These are phyloP conservation scores for Hypocreales sp. DNA, from an alignment of 2,329 filamentous ascomycete species.

Conservation along the genomic window DNA sequence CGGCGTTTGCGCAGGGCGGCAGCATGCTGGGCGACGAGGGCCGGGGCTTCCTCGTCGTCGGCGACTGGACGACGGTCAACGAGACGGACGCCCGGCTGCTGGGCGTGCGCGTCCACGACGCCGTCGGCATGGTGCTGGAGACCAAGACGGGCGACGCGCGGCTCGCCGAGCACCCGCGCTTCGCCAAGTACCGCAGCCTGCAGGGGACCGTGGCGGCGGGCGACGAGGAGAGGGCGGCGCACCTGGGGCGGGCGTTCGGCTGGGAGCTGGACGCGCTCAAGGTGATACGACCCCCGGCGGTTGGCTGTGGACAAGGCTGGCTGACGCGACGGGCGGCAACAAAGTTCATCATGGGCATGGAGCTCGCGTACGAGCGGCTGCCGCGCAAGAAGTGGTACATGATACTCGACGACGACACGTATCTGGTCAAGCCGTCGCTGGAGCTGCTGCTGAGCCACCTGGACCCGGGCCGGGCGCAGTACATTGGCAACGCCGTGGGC, in stretches of 20 bases:
- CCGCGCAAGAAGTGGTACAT: slow-evolving; percentile 44
- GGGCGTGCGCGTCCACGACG: slow-evolving; percentile 23
- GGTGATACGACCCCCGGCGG: too few relatives aligned
- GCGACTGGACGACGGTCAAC: slow-evolving; percentile 29
- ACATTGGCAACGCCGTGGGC: slow-evolving; percentile 41
- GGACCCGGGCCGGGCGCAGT: slow-evolving; percentile 28
- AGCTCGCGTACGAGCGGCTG: slow-evolving; percentile 31
- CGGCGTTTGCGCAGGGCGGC: slow-evolving; percentile 21
- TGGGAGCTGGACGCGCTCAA: slow-evolving; percentile 36
- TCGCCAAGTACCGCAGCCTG: slow-evolving; percentile 24
- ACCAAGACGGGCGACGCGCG: slow-evolving; percentile 12
- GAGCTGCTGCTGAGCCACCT: slow-evolving; percentile 31
- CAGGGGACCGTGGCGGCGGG: slow-evolving; percentile 20
- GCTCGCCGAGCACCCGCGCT: slow-evolving; percentile 16
- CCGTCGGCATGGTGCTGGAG: slow-evolving; percentile 20
- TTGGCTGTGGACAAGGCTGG: too few relatives aligned
- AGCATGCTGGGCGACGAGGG: slow-evolving; percentile 19
- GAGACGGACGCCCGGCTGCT: slow-evolving; percentile 14
- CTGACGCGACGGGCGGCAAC: neutral
- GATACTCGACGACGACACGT: slow-evolving; percentile 43
- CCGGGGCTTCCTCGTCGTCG: slow-evolving; percentile 30
- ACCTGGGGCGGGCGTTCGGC: slow-evolving; percentile 22
- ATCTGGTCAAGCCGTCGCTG: slow-evolving; percentile 32
- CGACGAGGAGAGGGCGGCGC: slow-evolving; percentile 19
- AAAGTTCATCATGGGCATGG: slow-evolving; percentile 39